Conservation (phyloP, 495 filamentous ascomycete genomes). For the Diplogelasinospora grovesii region DNA sequence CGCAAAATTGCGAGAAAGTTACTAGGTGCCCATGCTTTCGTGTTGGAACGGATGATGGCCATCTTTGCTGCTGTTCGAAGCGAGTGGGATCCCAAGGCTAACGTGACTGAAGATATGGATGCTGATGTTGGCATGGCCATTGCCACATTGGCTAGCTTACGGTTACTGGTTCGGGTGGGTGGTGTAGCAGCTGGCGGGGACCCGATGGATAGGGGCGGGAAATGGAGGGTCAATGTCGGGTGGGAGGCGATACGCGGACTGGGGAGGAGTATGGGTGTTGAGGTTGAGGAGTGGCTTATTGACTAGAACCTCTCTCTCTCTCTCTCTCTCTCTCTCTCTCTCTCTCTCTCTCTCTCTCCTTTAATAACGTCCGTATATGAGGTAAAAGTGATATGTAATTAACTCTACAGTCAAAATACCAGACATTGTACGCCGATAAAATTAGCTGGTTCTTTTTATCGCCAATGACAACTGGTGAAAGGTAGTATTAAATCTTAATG, state of each 20-base stretch:
- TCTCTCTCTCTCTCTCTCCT: no score
- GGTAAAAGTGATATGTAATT: no score
- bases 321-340: no score
- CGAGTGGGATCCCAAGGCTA: slow-evolving; percentile 46
- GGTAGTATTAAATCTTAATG: no score
- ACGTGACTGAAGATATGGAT: slow-evolving; percentile 25
- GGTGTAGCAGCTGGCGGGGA: slow-evolving; percentile 40
- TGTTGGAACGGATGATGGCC: slow-evolving; percentile 78
- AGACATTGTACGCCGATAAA: no score
- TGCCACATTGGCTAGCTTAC: slow-evolving; percentile 70
- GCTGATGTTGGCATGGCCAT: slow-evolving; percentile 66
- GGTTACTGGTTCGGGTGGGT: slow-evolving; percentile 60
- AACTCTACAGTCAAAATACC: no score
- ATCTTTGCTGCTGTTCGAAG: slow-evolving; percentile 77
- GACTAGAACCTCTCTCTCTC: no score
- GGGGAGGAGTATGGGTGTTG: slow-evolving; percentile 63
- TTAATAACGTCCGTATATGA: no score
- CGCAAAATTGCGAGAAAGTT: slow-evolving; percentile 65
- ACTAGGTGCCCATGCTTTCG: slow-evolving; percentile 71
- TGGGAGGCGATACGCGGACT: slow-evolving; percentile 64
- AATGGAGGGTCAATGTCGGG: slow-evolving; percentile 68
- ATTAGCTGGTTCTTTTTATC: no score
- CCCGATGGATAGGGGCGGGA: slow-evolving; percentile 54
- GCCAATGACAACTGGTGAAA: no score
- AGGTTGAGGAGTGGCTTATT: slow-evolving; percentile 63